Evolutionary conservation across 495 filamentous ascomycete genomes (phyloP), one percentile per base, ranked within the genome.

Genomic region (Geoglossum glabrum): DNA sequence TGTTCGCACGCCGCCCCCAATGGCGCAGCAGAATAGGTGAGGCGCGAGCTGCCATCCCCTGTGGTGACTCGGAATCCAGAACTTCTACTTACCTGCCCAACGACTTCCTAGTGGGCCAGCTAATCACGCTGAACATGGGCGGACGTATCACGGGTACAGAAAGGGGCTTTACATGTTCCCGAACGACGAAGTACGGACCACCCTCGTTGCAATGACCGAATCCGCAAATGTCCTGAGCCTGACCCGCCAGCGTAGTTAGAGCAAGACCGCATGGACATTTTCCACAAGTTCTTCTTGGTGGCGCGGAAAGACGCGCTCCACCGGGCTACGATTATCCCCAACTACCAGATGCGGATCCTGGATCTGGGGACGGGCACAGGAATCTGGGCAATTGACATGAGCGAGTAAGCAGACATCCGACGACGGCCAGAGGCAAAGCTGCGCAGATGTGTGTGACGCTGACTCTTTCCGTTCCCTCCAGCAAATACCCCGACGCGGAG

Each of bases 321-420:
- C 59, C 69, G 61, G 45, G 74, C 77, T 26, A 76, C 83, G 0
- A 73, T 88, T 11, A 70, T 71, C 28, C 71, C 73, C 2, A 65
- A 61, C 3, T 71, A 64, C 21, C 59, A 49, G 30, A 69, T 71
- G 6, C 69, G 78, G 25, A 81, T 94, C 40, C 70, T 96, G 25
- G 90, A 96, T 66, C 66, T 95, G 51, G 90, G 90, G 27, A 87
- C 83, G 60, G 90, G 90, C 11, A 94, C 90, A 0, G 89, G 90
- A 5, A 90, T 95, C 51, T 95, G 90, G 90, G 77, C 80, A 23
- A 90, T 93, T 63, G 84, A 92, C 61, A 82, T 95, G 70, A 85
- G 85, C 59, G 80, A 84, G 81, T 84, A 71, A 70, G 82, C 75
- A 27, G 26, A 49, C 15, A n/a, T 30, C 51, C 33, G 21, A 33